Conservation (phyloP, 2,329 filamentous ascomycete species). For the Microsporum canis region DNA sequence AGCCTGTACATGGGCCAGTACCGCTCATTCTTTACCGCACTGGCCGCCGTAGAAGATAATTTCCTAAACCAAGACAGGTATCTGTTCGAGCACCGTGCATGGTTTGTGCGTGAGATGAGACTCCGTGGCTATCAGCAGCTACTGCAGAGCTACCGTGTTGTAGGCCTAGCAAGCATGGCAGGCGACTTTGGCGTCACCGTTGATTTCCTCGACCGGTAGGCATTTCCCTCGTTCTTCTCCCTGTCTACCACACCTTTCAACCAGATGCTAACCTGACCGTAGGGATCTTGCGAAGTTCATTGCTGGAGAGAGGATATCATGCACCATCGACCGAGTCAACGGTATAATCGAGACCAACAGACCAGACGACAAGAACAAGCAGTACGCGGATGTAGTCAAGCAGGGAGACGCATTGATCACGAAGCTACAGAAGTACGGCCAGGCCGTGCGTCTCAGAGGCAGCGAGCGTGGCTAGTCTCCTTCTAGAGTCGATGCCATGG, state of each 20-base stretch:
- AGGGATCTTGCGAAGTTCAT: constrained; percentile 97
- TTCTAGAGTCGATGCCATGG: not conserved
- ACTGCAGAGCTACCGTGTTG: constrained; percentile 91
- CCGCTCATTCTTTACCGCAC: constrained; percentile 80
- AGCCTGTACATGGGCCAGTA: constrained; percentile 92
- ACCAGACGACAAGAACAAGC: constrained; percentile 98
- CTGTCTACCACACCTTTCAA: constrained; percentile 15
- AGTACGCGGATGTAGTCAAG: constrained; percentile 95
- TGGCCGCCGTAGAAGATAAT: constrained; percentile 81
- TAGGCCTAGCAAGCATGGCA: constrained; percentile 95
- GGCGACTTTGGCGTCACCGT: constrained; percentile 93
- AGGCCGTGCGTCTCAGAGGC: constrained; percentile 84
- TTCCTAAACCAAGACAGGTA: constrained; percentile 93
- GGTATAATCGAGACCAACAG: constrained; percentile 97
- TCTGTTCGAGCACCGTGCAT: constrained; percentile 86
- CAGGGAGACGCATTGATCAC: constrained; percentile 97
- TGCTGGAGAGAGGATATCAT: constrained; percentile 82
- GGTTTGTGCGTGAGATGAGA: constrained; percentile 98
- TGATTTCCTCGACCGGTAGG: constrained; percentile 87
- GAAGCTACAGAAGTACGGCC: constrained; percentile 98
- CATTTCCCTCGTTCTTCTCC: constrained; percentile 12
- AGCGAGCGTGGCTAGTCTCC: constrained; percentile 67
- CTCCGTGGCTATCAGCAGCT: constrained; percentile 93
- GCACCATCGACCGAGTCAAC: constrained; percentile 93
- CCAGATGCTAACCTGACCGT: not conserved